Percentiles rank a stretch among this genome's conserved stretches.
Evolutionary conservation across 345 rosid genomes (phyloP).

Genomic region (Limnanthes douglasii): DNA sequence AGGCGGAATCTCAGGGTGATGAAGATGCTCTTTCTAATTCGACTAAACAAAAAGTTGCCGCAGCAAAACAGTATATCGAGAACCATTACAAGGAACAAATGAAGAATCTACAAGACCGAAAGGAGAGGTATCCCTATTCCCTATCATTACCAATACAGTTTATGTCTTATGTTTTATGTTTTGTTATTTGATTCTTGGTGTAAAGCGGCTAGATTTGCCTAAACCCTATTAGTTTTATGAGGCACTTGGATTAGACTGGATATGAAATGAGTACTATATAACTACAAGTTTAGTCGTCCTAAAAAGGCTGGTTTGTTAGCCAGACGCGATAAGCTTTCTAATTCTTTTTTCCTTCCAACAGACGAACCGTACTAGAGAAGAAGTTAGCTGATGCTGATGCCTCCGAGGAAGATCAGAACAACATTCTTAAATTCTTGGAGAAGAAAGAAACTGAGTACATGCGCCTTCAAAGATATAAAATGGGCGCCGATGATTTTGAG

Average conservation of each 20-base stretch:
- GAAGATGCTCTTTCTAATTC: constrained; percentile 36
- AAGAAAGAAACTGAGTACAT: constrained; percentile 92
- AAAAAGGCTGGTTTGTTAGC: too few species aligned
- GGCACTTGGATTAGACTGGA: too few species aligned
- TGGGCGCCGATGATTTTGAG: constrained; percentile 92
- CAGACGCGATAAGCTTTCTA: too few species aligned
- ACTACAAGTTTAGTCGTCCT: too few species aligned
- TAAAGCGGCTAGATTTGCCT: too few species aligned
- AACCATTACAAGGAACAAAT: constrained; percentile 78
- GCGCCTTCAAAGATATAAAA: constrained; percentile 93
- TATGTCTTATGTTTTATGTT: too few species aligned
- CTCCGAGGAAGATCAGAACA: constrained; percentile 90
- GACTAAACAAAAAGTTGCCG: constrained; percentile 69
- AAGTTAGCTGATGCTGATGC: constrained; percentile 95
- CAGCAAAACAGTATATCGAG: constrained; percentile 78
- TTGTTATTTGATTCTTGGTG: background rate
- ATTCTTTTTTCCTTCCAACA: too few species aligned
- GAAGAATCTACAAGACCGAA: constrained; percentile 78
- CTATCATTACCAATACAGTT: background rate
- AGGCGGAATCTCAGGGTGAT: constrained; percentile 6
- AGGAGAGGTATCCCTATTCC: constrained; percentile 29
- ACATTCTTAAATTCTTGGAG: constrained; percentile 82
- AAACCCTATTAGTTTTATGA: too few species aligned
- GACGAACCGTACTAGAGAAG: constrained; percentile 62
- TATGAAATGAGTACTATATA: too few species aligned